Conservation (phyloP, 306 rosid species). For the Malus sylvestris region DNA sequence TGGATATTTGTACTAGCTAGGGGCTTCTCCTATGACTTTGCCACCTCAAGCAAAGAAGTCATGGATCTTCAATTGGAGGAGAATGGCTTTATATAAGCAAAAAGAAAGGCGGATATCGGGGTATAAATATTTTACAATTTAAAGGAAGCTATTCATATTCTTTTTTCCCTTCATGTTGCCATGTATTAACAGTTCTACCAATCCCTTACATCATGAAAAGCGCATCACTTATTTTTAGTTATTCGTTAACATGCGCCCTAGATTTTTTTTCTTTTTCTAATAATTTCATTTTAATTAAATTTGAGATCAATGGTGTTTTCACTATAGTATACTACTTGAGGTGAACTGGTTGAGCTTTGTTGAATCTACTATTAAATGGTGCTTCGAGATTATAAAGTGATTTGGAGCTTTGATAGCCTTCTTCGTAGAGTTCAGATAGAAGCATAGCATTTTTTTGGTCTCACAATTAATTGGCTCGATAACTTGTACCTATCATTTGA, state of each 20-base stretch:
- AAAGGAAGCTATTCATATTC: conserved; percentile 53
- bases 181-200: conserved; percentile 24
- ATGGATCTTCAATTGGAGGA: neutral
- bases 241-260: conserved; percentile 10
- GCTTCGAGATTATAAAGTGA: no score
- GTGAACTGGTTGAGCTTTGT: neutral
- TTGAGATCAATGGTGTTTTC: no score
- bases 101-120: neutral
- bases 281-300: neutral
- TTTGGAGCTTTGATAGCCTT: no score
- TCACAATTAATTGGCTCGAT: no score
- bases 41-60: conserved; percentile 3
- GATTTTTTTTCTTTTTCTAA: neutral
- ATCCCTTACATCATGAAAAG: conserved; percentile 24
- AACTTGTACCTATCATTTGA: no score
- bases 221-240: conserved; percentile 7
- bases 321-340: no score
- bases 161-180: conserved; percentile 18
- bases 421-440: no score
- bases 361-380: neutral
- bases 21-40: neutral
- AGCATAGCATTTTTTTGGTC: no score
- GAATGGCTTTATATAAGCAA: conserved; percentile 45
- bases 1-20: neutral
- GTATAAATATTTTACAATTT: neutral